Evolutionary conservation across 2,329 filamentous ascomycete species (phyloP).

Genomic region (Xylariomycetidae sp.): DNA sequence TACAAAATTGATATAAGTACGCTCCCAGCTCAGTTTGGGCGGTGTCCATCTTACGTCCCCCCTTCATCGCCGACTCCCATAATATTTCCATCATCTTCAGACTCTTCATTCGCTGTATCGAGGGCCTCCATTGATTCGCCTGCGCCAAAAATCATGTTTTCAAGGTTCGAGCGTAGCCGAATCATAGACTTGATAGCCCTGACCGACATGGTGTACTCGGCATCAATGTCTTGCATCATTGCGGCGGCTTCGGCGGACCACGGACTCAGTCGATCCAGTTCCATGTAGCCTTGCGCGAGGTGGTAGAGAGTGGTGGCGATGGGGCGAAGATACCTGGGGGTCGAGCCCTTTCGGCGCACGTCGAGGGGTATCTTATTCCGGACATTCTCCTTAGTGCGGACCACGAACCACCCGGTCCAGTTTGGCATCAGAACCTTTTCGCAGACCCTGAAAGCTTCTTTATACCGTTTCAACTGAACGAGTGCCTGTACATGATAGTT

Average conservation of each 20-base stretch:
- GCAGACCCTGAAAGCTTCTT: constrained; percentile 68
- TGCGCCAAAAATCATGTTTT: constrained; percentile 19
- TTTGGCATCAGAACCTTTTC: constrained; percentile 73
- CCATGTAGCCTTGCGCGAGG: constrained; percentile 45
- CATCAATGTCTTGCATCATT: constrained; percentile 33
- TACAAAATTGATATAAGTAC: constrained; percentile 3
- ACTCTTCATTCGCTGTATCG: constrained; percentile 1
- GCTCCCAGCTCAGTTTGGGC: no score
- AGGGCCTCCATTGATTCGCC: constrained; percentile 9
- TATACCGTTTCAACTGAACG: constrained; percentile 51
- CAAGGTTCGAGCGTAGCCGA: constrained; percentile 19
- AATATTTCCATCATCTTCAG: constrained; percentile 4
- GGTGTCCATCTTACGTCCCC: no score
- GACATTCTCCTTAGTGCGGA: constrained; percentile 22
- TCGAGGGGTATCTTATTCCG: constrained; percentile 31
- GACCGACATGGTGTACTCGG: constrained; percentile 27
- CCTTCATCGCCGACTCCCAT: no score
- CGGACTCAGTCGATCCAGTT: constrained; percentile 41
- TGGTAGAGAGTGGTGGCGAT: constrained; percentile 41
- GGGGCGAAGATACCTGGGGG: constrained; percentile 34
- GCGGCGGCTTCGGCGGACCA: constrained; percentile 45
- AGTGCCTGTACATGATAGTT: constrained; percentile 71
- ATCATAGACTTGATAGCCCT: constrained; percentile 28
- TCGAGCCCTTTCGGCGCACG: constrained; percentile 32
- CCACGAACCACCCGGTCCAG: constrained; percentile 67